Percentiles rank a stretch among this genome's conserved stretches.
Conservation (phyloP, 2,329 filamentous ascomycete species). For the Ascocoryne sarcoides region DNA sequence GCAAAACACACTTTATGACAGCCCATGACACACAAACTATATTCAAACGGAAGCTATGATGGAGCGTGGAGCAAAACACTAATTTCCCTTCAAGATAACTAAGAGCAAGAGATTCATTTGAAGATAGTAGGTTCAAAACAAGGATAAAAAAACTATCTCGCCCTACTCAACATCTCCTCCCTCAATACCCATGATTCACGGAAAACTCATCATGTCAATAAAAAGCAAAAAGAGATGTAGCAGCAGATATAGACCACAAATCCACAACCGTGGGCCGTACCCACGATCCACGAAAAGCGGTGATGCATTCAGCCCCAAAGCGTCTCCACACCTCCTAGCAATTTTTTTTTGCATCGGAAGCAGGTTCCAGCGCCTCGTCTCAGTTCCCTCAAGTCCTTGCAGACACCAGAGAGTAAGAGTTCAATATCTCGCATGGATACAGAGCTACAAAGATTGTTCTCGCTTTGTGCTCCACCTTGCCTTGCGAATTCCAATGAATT, state of each 20-base stretch:
- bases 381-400: constrained; percentile 1
- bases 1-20: too few relatives aligned
- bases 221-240: constrained; percentile 8
- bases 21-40: too few relatives aligned
- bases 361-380: constrained; percentile 18
- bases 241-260: constrained; percentile 12
- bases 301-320: constrained; percentile 13
- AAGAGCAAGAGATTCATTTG: too few relatives aligned
- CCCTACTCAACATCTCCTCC: too few relatives aligned
- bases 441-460: constrained; percentile 65
- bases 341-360: constrained; percentile 8
- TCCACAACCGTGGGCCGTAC: constrained; percentile 3
- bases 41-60: too few relatives aligned
- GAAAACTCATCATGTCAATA: too few relatives aligned
- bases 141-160: too few relatives aligned
- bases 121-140: too few relatives aligned
- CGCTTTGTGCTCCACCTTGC: constrained; percentile 70
- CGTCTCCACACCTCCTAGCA: constrained; percentile 18
- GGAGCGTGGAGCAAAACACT: too few relatives aligned
- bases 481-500: constrained; percentile 44
- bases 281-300: constrained; percentile 3
- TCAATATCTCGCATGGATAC: constrained; percentile 64
- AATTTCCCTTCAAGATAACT: too few relatives aligned
- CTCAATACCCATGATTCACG: too few relatives aligned
- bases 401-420: constrained; percentile 13